These are phyloP conservation scores for Bromus sterilis DNA, from an alignment of 176 grass and related monocot genomes.

Conservation along the genomic window DNA sequence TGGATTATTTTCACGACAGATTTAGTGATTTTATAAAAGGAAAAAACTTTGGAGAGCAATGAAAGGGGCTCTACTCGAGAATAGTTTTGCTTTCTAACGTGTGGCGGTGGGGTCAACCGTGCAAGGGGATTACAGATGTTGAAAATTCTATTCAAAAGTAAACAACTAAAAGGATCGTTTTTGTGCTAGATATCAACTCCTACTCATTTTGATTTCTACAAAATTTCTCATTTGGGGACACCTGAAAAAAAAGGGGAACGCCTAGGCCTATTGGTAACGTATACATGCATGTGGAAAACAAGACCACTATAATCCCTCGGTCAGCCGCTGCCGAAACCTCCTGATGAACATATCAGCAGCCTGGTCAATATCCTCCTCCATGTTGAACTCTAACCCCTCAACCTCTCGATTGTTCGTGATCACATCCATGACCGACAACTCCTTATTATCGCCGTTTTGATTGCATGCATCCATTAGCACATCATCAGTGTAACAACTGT, in stretches of 20 bases:
- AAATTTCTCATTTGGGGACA: neutral
- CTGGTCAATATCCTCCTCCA: conserved; percentile 76
- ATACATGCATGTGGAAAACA: neutral
- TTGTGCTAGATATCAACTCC: neutral
- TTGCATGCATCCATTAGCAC: neutral
- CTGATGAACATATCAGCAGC: conserved; percentile 73
- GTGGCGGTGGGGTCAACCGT: too few species aligned
- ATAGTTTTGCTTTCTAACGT: too few species aligned
- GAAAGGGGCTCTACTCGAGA: too few species aligned
- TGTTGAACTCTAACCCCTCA: conserved; percentile 50
- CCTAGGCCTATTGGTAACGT: neutral
- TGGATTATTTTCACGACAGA: too few species aligned
- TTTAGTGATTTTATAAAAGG: too few species aligned
- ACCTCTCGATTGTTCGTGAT: conserved; percentile 52
- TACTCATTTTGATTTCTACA: neutral
- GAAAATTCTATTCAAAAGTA: neutral
- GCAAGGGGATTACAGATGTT: neutral
- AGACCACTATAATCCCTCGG: neutral
- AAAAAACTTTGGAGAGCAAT: too few species aligned
- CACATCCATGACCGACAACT: conserved; percentile 54
- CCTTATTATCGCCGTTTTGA: neutral
- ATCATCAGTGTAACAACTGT: neutral
- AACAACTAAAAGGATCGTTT: neutral
- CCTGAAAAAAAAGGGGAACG: neutral
- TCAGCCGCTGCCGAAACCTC: conserved; percentile 58